Conservation (phyloP, 164 flowering plant genomes). For the Macadamia tetraphylla region DNA sequence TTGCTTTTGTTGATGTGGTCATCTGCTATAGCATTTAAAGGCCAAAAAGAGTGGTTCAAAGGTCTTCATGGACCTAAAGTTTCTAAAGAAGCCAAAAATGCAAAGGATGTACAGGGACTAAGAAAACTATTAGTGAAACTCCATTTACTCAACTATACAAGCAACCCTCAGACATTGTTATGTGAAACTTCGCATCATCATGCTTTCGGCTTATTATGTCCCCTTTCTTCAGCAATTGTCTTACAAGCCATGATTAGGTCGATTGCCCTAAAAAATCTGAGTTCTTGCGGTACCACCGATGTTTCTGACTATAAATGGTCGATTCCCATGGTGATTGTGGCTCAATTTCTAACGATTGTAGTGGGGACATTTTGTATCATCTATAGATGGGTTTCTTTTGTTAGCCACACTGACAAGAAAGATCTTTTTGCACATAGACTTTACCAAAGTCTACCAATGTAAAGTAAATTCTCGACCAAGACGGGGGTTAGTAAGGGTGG, state of each 20-base stretch:
- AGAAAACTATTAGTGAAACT: background rate
- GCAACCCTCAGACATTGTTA: slow-evolving; percentile 2
- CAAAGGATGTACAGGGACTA: background rate
- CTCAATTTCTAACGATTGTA: background rate
- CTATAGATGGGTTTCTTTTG: background rate
- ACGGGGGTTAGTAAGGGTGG: too few species aligned
- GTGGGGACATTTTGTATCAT: background rate
- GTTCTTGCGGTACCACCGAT: background rate
- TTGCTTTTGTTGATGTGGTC: slow-evolving; percentile 4
- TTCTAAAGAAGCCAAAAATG: background rate
- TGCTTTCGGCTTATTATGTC: background rate
- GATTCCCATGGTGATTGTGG: background rate
- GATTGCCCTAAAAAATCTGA: background rate
- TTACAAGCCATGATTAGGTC: background rate
- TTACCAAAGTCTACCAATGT: too few species aligned
- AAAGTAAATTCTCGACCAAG: too few species aligned
- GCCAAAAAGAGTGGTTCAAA: too few species aligned
- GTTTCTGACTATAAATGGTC: background rate
- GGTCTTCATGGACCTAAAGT: background rate
- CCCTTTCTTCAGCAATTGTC: background rate
- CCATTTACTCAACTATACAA: background rate
- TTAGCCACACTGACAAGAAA: background rate
- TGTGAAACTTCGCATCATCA: background rate
- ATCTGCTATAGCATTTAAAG: background rate
- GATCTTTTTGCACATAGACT: too few species aligned